phyloP scores from a whole-genome alignment of 2,329 filamentous ascomycete species.

The Neonectria sp. region DNA sequence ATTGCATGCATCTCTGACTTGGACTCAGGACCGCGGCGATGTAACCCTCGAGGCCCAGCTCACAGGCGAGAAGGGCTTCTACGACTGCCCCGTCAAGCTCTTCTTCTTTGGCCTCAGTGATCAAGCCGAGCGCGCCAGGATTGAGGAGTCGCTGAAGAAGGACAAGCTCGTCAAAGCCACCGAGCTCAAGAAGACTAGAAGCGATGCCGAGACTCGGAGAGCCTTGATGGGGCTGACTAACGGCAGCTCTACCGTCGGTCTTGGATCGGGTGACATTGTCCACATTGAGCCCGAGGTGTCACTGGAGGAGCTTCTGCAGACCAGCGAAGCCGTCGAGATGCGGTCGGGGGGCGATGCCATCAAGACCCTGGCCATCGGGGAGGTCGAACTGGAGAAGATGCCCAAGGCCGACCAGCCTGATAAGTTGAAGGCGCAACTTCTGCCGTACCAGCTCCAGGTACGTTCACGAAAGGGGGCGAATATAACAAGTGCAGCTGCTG shows the following conservation, averaged over 20 bases:
- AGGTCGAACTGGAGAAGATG: constrained; percentile 79
- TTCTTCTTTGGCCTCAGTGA: constrained; percentile 79
- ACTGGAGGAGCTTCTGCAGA: constrained; percentile 75
- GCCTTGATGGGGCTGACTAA: constrained; percentile 58
- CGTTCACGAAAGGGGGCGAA: constrained; percentile 20
- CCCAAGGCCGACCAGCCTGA: constrained; percentile 79
- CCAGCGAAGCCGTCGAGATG: constrained; percentile 78
- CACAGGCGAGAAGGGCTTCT: constrained; percentile 75
- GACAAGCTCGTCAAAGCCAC: constrained; percentile 75
- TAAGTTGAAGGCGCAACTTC: constrained; percentile 74
- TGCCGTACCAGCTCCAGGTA: constrained; percentile 83
- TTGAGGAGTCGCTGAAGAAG: constrained; percentile 74
- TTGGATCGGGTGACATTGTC: constrained; percentile 45
- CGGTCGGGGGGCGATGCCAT: constrained; percentile 75
- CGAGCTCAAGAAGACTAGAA: constrained; percentile 69
- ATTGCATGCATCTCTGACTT: constrained; percentile 30
- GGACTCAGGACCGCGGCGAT: constrained; percentile 67
- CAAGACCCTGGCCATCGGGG: constrained; percentile 79
- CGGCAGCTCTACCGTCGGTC: constrained; percentile 55
- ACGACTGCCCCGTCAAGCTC: constrained; percentile 80
- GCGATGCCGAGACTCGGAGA: constrained; percentile 68
- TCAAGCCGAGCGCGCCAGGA: constrained; percentile 61
- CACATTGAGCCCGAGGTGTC: constrained; percentile 58
- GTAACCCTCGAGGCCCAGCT: constrained; percentile 79
- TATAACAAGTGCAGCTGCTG: constrained; percentile 28